A percentile compares a stretch with the other conserved stretches of the same genome.
These are phyloP conservation scores for Ophiostoma novo-ulmi DNA, from an alignment of 2,329 filamentous ascomycete species.

Conservation along the genomic window DNA sequence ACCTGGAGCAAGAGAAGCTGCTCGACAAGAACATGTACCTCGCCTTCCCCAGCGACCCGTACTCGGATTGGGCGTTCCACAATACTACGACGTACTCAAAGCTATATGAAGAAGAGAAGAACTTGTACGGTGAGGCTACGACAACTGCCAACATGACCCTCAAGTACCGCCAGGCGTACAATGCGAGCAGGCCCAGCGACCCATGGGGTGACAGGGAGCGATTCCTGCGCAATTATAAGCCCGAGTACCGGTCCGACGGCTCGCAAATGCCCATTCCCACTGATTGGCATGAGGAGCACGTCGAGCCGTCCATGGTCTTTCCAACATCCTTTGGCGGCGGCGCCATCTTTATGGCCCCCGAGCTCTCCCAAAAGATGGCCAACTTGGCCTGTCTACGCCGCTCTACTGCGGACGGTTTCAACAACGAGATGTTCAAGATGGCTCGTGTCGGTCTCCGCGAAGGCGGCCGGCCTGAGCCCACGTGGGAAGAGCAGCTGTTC, in stretches of 20 bases:
- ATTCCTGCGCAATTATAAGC: background rate
- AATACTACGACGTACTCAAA: constrained; percentile 26
- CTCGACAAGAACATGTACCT: constrained; percentile 35
- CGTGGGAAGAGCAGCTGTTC: constrained; percentile 42
- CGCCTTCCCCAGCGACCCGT: constrained; percentile 41
- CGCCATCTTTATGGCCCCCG: constrained; percentile 40
- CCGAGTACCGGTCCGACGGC: background rate
- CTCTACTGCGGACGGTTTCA: constrained; percentile 18
- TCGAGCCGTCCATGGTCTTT: constrained; percentile 18
- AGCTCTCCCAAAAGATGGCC: constrained; percentile 35
- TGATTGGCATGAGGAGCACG: background rate
- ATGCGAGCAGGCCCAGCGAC: background rate
- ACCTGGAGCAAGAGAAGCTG: background rate
- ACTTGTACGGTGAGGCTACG: background rate
- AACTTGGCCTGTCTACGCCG: constrained; percentile 37
- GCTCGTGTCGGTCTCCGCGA: constrained; percentile 14
- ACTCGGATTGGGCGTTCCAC: constrained; percentile 40
- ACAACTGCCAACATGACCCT: background rate
- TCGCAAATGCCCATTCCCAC: background rate
- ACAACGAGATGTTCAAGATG: constrained; percentile 21
- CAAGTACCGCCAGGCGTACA: background rate
- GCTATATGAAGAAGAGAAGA: background rate
- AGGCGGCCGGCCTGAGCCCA: constrained; percentile 26
- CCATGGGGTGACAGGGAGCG: constrained; percentile 8
- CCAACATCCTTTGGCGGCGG: constrained; percentile 43